phyloP scores from a whole-genome alignment of 371 early-diverging fungal genomes.

The Mortierella sp. region DNA sequence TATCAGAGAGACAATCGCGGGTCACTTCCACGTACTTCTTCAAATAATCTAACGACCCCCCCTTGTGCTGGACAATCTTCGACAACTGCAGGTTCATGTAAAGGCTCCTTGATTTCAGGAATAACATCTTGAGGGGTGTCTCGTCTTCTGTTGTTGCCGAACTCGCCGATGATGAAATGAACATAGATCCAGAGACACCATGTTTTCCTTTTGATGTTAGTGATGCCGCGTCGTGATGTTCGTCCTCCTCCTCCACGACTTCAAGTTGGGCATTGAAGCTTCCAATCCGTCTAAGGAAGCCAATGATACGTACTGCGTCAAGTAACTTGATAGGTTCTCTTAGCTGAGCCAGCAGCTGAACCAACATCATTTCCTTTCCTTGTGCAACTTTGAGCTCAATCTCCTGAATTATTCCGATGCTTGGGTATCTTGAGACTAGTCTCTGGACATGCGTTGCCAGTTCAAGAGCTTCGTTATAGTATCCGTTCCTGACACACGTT shows the following conservation, averaged over 20 bases:
- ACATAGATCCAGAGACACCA: neutral
- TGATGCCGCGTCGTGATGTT: neutral
- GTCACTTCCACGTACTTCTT: conserved; percentile 81
- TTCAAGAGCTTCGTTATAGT: conserved; percentile 90
- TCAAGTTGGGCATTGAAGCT: conserved; percentile 58
- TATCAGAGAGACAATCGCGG: conserved; percentile 86
- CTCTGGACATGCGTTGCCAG: conserved; percentile 80
- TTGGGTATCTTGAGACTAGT: conserved; percentile 69
- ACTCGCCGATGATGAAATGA: neutral
- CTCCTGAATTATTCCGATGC: conserved; percentile 66
- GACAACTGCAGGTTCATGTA: conserved; percentile 69
- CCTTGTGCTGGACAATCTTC: conserved; percentile 59
- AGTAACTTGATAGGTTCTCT: conserved; percentile 84
- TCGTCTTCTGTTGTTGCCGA: conserved; percentile 61
- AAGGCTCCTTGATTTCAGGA: conserved; percentile 78
- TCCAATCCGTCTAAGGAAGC: conserved; percentile 83
- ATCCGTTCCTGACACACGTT: conserved; percentile 84
- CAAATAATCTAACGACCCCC: conserved; percentile 74
- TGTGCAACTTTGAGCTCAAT: conserved; percentile 75
- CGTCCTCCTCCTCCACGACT: conserved; percentile 34
- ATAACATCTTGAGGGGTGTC: conserved; percentile 78
- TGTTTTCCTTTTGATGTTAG: neutral
- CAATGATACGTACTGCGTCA: conserved; percentile 81
- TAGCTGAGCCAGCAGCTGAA: conserved; percentile 77
- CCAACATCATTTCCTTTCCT: conserved; percentile 76